phyloP scores from a whole-genome alignment of 495 filamentous ascomycete species.

The Achaetomiella virescens region DNA sequence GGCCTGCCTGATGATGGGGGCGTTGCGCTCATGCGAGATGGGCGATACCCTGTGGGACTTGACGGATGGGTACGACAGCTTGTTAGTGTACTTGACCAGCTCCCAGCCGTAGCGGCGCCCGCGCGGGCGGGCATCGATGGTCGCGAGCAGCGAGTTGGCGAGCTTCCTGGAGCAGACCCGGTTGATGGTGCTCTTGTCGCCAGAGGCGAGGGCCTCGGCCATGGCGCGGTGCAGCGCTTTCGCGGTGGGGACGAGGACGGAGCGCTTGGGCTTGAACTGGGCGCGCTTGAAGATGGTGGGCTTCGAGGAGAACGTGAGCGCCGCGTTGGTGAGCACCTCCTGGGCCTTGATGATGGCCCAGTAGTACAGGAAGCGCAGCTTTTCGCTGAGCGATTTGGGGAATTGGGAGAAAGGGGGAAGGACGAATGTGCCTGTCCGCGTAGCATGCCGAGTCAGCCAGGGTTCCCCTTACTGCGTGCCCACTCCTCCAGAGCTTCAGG shows the following conservation, averaged over 20 bases:
- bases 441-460: background rate
- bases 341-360: constrained; percentile 16
- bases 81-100: constrained; percentile 54
- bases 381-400: constrained; percentile 7
- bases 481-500: background rate
- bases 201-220: constrained; percentile 65
- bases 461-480: background rate
- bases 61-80: constrained; percentile 45
- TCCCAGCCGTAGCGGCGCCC: constrained; percentile 55
- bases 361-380: constrained; percentile 13
- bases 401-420: constrained; percentile 18
- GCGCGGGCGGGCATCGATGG: constrained; percentile 50
- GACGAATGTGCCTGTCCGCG: constrained; percentile 23
- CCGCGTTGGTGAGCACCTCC: background rate
- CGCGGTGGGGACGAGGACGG: constrained; percentile 44
- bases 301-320: constrained; percentile 26
- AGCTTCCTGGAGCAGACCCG: constrained; percentile 58
- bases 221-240: constrained; percentile 59
- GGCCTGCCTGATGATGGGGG: constrained; percentile 54
- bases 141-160: constrained; percentile 44
- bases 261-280: constrained; percentile 34
- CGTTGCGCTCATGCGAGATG: constrained; percentile 34
- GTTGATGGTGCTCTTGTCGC: constrained; percentile 52
- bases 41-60: constrained; percentile 52
- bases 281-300: constrained; percentile 23